These are phyloP conservation scores for Aspergillus indologenus DNA, from an alignment of 495 filamentous ascomycete genomes.

Conservation along the genomic window DNA sequence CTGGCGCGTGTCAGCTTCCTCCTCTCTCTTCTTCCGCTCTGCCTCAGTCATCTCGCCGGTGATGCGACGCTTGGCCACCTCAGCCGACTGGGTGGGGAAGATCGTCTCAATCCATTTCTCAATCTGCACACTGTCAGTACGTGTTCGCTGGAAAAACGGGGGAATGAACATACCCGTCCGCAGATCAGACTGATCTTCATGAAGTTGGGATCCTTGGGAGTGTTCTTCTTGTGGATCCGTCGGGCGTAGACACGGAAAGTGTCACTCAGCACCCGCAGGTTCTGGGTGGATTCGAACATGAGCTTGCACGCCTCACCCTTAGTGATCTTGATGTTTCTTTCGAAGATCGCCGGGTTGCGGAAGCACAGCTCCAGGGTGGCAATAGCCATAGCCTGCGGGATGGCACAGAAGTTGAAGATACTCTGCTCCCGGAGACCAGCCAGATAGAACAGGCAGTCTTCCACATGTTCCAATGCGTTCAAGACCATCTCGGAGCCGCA, in stretches of 20 bases:
- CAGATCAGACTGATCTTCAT: conserved; percentile 88
- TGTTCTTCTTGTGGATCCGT: conserved; percentile 90
- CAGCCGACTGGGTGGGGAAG: conserved; percentile 71
- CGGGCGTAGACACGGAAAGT: conserved; percentile 73
- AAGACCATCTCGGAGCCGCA: conserved; percentile 95
- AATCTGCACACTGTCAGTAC: conserved; percentile 55
- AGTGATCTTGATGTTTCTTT: conserved; percentile 90
- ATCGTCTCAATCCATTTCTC: conserved; percentile 96
- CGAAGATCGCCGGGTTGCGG: conserved; percentile 84
- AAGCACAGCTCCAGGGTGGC: conserved; percentile 88
- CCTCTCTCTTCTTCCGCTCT: conserved; percentile 46
- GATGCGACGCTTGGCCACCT: conserved; percentile 40
- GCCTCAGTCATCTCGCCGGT: conserved; percentile 39
- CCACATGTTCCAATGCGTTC: conserved; percentile 78
- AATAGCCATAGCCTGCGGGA: conserved; percentile 98
- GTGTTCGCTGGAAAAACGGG: not conserved
- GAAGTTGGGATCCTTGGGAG: conserved; percentile 89
- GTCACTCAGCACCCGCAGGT: conserved; percentile 72
- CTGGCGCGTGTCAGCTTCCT: conserved; percentile 49
- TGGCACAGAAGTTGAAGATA: conserved; percentile 99
- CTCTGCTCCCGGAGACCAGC: conserved; percentile 93
- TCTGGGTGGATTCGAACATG: conserved; percentile 91
- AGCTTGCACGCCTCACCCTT: conserved; percentile 90
- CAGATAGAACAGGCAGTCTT: conserved; percentile 96
- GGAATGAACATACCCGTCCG: conserved; percentile 78